Base-by-base conservation (phyloP, 176 grass and related monocot species). In the Phoenix dactylifera region DNA sequence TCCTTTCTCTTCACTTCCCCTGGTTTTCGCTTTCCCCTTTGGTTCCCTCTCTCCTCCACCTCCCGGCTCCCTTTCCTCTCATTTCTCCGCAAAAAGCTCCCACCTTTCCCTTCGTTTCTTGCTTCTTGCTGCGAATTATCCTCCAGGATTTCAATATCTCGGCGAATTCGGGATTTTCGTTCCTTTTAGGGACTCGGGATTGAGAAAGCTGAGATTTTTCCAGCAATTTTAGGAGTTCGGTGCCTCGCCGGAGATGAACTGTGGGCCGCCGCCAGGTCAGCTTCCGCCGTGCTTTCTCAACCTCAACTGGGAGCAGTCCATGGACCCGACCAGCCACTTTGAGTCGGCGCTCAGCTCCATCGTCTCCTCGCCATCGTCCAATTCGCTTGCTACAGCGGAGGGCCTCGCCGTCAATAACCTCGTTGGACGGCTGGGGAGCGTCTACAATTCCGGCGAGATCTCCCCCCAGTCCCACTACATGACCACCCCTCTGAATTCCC, bases 281-380 rank as follows among this genome's bases (percentile, higher is more conserved):
- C 58, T 86, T 71, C 74, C 76, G 58, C 71, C 75, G 54, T 74
- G 85, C 74, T 89, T 93, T 76, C 76, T 89, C 58, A 89, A 93
- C 83, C 74, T 93, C 55, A 99, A 99, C 73, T 93, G 88, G 94
- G 81, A 90, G 55, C 85, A 80, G 52, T 83, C 87, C 59, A 78
- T 93, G 69, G 88, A 82, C 65, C 78, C 68, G 16, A 77, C 52
- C 60, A 51, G 65, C 26, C 65, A 68, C 14, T 68, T 68, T 4
- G 52, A 52, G 9, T 55, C 65, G 51, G 51, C 51, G 16, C 24
- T 67, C 3, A 20, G 50, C 51, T 54, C 64, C 5, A 83, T 86
- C 78, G 82, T 78, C 28, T 77, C 89, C 57, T 83, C 89, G 14
- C 70, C 81, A 44, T 32, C 90, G 16, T 77, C 90, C 24, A 81